Evolutionary conservation across 1,284 basidiomycete species (phyloP).

Genomic region (Naganishia sp.): DNA sequence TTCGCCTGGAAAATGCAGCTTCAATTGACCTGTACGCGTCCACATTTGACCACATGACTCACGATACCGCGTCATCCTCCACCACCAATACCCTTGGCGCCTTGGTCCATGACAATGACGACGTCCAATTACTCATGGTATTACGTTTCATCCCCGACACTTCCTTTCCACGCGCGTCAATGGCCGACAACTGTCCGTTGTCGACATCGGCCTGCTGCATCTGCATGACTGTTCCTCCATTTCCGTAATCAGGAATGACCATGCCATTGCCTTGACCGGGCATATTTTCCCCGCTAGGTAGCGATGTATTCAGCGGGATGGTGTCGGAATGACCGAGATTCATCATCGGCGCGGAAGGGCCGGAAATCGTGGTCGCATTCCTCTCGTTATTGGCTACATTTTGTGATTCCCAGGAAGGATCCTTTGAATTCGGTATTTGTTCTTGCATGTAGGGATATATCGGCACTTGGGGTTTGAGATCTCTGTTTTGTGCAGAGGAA

Average conservation of each 20-base stretch:
- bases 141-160: conserved; percentile 1
- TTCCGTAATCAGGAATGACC: background rate
- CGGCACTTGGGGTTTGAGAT: conserved; percentile 1
- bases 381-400: background rate
- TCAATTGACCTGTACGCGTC: background rate
- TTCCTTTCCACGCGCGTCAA: background rate
- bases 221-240: conserved; percentile 5
- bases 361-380: background rate
- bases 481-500: no score
- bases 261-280: background rate
- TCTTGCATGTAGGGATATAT: conserved; percentile 17
- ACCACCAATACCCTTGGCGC: conserved; percentile 80
- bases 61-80: conserved; percentile 82
- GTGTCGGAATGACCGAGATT: background rate
- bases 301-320: background rate
- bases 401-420: conserved; percentile 1
- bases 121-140: conserved; percentile 18
- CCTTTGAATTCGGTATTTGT: background rate
- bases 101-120: conserved; percentile 18
- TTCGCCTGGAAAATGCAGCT: conserved; percentile 56
- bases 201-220: background rate
- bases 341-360: background rate
- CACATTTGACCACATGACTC: background rate
- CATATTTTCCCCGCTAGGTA: background rate
- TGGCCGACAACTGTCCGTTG: background rate